Evolutionary conservation across 2,329 filamentous ascomycete genomes (phyloP).

Genomic region (Verticillium dahliae): DNA sequence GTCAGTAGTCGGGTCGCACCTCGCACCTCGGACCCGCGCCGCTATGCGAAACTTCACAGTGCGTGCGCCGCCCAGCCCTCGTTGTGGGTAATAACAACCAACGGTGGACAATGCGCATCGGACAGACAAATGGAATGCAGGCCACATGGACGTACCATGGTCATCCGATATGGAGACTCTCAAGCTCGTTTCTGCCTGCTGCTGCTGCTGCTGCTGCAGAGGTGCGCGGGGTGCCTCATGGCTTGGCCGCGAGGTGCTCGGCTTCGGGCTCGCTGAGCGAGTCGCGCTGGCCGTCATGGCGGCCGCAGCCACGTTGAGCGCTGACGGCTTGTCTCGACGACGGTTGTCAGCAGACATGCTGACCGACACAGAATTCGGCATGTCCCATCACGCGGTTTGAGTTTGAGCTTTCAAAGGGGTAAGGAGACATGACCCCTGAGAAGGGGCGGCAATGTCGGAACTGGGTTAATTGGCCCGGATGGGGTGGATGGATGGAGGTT

Average conservation of each 20-base stretch:
- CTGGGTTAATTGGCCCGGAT: neutral
- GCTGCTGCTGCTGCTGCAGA: neutral
- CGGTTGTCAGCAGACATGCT: slow-evolving; percentile 7
- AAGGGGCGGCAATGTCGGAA: neutral
- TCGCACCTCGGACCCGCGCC: neutral
- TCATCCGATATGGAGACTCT: neutral
- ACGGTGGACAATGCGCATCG: neutral
- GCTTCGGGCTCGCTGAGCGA: neutral
- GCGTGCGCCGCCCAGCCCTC: neutral
- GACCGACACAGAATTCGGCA: slow-evolving; percentile 9
- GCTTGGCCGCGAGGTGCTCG: neutral
- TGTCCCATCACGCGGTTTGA: slow-evolving; percentile 9
- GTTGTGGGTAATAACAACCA: neutral
- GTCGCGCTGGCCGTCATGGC: slow-evolving; percentile 2
- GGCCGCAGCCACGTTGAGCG: neutral
- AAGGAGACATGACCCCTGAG: neutral
- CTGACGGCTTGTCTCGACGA: neutral
- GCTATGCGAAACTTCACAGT: neutral
- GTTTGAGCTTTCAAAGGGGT: neutral
- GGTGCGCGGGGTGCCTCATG: neutral
- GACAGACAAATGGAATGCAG: neutral
- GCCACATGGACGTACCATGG: neutral
- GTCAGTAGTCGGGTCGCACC: neutral
- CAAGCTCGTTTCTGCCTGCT: neutral
- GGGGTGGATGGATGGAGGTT: neutral